Evolutionary conservation across 2,329 filamentous ascomycete species (phyloP).

Genomic region (Dactylellina sp.): DNA sequence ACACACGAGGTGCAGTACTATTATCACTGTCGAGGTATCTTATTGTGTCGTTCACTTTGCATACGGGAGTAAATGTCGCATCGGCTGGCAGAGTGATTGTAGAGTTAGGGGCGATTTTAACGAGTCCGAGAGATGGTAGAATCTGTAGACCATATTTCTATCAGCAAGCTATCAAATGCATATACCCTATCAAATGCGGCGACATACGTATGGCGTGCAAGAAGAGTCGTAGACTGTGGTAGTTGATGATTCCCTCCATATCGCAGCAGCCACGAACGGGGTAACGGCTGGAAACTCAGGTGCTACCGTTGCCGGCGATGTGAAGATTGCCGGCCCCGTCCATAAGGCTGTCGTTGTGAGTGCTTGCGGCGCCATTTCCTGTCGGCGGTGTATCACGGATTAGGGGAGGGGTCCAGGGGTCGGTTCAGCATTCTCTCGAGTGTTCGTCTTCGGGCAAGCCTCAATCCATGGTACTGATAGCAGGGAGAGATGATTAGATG

Average conservation of each 20-base stretch:
- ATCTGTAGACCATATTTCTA: conserved; percentile 61
- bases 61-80: conserved; percentile 72
- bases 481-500: conserved; percentile 18
- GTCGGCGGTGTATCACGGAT: conserved; percentile 43
- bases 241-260: conserved; percentile 54
- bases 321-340: conserved; percentile 19
- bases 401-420: conserved; percentile 52
- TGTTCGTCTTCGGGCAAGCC: conserved; percentile 7
- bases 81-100: conserved; percentile 72
- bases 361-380: conserved; percentile 43
- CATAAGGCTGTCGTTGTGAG: conserved; percentile 36
- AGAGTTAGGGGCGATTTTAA: conserved; percentile 69
- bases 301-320: conserved; percentile 13
- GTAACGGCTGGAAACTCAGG: conserved; percentile 6
- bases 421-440: conserved; percentile 47
- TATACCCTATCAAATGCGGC: background rate
- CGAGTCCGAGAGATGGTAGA: conserved; percentile 66
- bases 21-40: conserved; percentile 64
- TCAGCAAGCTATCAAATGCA: conserved; percentile 62
- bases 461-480: conserved; percentile 25
- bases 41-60: conserved; percentile 65
- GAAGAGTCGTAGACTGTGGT: conserved; percentile 41
- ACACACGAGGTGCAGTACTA: conserved; percentile 63
- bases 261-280: conserved; percentile 39
- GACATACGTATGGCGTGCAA: conserved; percentile 58